Evolutionary conservation across 192 early-diverging fungal species (phyloP).

Genomic region (Umbelopsis isabellina): DNA sequence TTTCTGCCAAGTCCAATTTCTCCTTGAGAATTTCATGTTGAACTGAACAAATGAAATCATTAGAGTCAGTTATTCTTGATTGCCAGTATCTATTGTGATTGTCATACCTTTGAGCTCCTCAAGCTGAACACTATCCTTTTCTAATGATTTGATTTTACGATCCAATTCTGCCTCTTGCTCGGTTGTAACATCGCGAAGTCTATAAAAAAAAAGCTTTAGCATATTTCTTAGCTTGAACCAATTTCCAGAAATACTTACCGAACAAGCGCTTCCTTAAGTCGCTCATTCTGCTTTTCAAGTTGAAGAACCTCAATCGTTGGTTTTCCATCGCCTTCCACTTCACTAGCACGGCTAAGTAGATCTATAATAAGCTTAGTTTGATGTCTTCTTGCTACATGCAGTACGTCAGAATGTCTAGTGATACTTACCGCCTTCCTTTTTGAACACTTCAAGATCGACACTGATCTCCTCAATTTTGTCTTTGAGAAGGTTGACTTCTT

Average conservation of each 20-base stretch:
- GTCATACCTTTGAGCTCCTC: conserved; percentile 58
- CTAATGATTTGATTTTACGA: conserved; percentile 65
- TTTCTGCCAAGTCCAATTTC: conserved; percentile 65
- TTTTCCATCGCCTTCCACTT: conserved; percentile 42
- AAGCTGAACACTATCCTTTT: conserved; percentile 66
- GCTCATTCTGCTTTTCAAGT: conserved; percentile 82
- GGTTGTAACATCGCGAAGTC: conserved; percentile 77
- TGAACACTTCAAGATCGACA: conserved; percentile 69
- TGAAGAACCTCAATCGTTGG: conserved; percentile 64
- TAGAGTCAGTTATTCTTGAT: background rate
- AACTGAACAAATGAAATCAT: conserved; percentile 18
- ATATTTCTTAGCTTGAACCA: background rate
- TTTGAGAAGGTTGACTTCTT: conserved; percentile 70
- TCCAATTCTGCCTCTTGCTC: conserved; percentile 71
- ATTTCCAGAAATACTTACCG: conserved; percentile 42
- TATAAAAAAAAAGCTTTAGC: conserved; percentile 24
- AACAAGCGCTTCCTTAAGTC: conserved; percentile 86
- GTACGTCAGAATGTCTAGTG: too few relatives aligned
- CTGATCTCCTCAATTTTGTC: conserved; percentile 81
- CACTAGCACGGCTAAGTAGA: conserved; percentile 32
- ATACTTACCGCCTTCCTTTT: conserved; percentile 59
- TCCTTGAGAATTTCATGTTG: conserved; percentile 59
- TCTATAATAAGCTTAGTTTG: background rate
- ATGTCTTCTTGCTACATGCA: background rate
- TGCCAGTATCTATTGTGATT: conserved; percentile 4